Conservation (phyloP, 495 filamentous ascomycete species). For the Cercophora samala region DNA sequence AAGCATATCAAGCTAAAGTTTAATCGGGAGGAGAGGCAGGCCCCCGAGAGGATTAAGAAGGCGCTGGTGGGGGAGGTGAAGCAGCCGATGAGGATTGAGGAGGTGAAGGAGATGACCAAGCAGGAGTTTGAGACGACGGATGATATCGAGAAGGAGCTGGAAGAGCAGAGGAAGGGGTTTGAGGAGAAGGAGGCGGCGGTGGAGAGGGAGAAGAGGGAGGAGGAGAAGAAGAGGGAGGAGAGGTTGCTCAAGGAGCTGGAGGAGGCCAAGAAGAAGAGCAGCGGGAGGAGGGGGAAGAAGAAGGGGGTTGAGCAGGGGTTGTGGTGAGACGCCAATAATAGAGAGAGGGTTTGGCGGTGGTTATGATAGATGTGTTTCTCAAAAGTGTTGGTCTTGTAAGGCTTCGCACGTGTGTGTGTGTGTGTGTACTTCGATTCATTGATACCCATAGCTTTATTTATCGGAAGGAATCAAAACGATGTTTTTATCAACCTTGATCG, state of each 20-base stretch:
- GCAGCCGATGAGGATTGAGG: constrained; percentile 59
- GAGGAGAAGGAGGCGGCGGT: constrained; percentile 52
- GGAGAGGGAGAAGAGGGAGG: constrained; percentile 42
- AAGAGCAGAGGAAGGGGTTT: constrained; percentile 61
- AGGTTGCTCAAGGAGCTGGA: constrained; percentile 43
- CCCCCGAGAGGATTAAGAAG: constrained; percentile 63
- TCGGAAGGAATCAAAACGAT: background rate
- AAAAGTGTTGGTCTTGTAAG: background rate
- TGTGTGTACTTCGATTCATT: background rate
- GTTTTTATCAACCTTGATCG: background rate
- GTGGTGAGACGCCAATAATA: constrained; percentile 21
- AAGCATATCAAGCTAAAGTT: constrained; percentile 89
- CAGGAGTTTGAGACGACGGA: constrained; percentile 53
- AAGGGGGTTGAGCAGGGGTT: constrained; percentile 2
- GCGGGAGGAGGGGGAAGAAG: constrained; percentile 22
- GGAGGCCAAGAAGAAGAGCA: constrained; percentile 34
- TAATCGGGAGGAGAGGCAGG: constrained; percentile 81
- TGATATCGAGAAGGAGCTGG: constrained; percentile 69
- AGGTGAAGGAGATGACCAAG: constrained; percentile 62
- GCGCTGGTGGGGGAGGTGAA: constrained; percentile 60
- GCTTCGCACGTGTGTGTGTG: too few relatives aligned
- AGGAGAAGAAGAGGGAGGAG: constrained; percentile 53
- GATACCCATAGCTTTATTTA: background rate
- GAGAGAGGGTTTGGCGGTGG: background rate
- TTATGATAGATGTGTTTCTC: too few relatives aligned